These are phyloP conservation scores for Moesziomyces sp. DNA, from an alignment of 1,284 basidiomycete species.

Conservation along the genomic window DNA sequence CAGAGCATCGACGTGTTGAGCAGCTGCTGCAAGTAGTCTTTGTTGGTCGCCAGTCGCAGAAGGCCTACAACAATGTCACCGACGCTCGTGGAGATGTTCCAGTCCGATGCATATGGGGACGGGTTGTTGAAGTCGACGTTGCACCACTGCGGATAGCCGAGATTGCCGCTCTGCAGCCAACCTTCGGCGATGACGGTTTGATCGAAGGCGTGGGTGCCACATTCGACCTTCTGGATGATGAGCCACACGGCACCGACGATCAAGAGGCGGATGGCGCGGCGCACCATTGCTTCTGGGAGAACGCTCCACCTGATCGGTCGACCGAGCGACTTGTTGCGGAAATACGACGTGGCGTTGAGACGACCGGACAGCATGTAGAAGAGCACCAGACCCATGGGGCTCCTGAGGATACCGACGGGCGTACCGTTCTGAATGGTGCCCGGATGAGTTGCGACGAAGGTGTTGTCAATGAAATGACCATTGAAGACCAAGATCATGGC, in stretches of 20 bases:
- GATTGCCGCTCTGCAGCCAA: slow-evolving; percentile 56
- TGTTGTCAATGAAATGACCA: slow-evolving; percentile 69
- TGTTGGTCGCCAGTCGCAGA: slow-evolving; percentile 68
- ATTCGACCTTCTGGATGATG: slow-evolving; percentile 67
- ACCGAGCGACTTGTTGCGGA: slow-evolving; percentile 61
- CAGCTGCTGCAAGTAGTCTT: slow-evolving; percentile 69
- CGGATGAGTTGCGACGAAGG: slow-evolving; percentile 66
- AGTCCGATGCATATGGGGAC: slow-evolving; percentile 31
- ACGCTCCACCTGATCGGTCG: slow-evolving; percentile 62
- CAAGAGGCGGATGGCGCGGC: slow-evolving; percentile 68
- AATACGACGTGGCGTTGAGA: slow-evolving; percentile 68
- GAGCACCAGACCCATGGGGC: slow-evolving; percentile 32
- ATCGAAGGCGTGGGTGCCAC: slow-evolving; percentile 52
- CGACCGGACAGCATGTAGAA: slow-evolving; percentile 69
- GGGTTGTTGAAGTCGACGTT: slow-evolving; percentile 60
- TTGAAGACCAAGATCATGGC: slow-evolving; percentile 68
- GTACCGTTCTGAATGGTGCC: slow-evolving; percentile 65
- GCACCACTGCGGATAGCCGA: slow-evolving; percentile 68
- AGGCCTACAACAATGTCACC: slow-evolving; percentile 67
- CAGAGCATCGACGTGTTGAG: slow-evolving; percentile 68
- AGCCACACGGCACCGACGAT: slow-evolving; percentile 68
- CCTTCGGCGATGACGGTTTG: slow-evolving; percentile 64
- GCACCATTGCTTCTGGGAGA: slow-evolving; percentile 67
- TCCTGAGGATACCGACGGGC: slow-evolving; percentile 51
- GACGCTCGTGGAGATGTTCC: slow-evolving; percentile 51